Evolutionary conservation across 1,284 basidiomycete species (phyloP).

Genomic region (Malassezia cuniculi): DNA sequence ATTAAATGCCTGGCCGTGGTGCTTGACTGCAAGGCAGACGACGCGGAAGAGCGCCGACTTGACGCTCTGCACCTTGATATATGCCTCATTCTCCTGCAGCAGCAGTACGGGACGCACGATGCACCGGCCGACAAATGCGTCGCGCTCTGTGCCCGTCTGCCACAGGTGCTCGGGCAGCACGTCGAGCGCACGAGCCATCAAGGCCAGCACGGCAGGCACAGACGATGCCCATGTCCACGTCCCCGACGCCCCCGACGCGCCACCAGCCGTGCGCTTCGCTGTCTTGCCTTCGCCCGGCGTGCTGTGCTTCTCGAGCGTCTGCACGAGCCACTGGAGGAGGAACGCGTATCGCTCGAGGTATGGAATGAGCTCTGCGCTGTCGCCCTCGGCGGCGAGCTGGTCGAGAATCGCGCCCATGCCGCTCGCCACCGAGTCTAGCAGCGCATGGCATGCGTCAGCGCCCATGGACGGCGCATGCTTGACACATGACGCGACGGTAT

Average conservation of each 20-base stretch:
- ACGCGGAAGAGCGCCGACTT: constrained; percentile 68
- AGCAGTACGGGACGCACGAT: constrained; percentile 60
- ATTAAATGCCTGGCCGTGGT: constrained; percentile 61
- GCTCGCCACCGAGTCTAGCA: constrained; percentile 30
- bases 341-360: constrained; percentile 39
- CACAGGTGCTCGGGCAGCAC: constrained; percentile 31
- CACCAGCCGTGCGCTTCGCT: not conserved
- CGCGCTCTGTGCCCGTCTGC: constrained; percentile 29
- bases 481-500: constrained; percentile 31
- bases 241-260: constrained; percentile 10
- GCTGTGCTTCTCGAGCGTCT: constrained; percentile 30
- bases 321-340: constrained; percentile 37
- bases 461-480: constrained; percentile 27
- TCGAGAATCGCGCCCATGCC: constrained; percentile 28
- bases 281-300: not conserved
- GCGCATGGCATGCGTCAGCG: constrained; percentile 24
- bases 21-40: constrained; percentile 80
- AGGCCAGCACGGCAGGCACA: constrained; percentile 27
- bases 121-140: constrained; percentile 39
- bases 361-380: constrained; percentile 21
- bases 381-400: constrained; percentile 19
- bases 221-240: constrained; percentile 33
- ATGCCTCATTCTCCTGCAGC: constrained; percentile 69
- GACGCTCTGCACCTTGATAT: constrained; percentile 69
- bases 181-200: constrained; percentile 28